Evolutionary conservation across 768 basidiomycete species (phyloP).

Genomic region (Boletus speciosus): DNA sequence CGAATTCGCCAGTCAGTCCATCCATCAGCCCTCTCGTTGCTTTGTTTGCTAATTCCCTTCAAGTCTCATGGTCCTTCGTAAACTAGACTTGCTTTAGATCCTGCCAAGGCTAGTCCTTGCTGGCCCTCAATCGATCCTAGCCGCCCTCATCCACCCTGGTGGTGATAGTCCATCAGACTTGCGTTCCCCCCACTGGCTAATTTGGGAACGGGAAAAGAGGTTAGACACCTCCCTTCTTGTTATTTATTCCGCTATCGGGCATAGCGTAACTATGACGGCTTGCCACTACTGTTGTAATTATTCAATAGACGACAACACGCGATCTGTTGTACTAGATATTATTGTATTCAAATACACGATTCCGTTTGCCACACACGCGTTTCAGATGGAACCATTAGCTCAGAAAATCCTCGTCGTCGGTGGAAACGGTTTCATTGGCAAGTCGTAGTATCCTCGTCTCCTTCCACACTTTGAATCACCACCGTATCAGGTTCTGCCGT

Average conservation of each 20-base stretch:
- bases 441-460: conserved; percentile 6
- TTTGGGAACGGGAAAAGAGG: background rate
- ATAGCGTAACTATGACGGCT: conserved; percentile 13
- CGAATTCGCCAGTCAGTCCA: conserved; percentile 51
- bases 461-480: conserved; percentile 1
- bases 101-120: conserved; percentile 20
- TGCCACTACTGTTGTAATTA: conserved; percentile 9
- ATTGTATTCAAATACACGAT: background rate
- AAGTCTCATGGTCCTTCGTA: conserved; percentile 31
- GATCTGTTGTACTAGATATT: background rate
- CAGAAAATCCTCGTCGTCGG: conserved; percentile 87
- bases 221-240: conserved; percentile 3
- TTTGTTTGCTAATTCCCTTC: background rate
- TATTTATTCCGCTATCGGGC: conserved; percentile 16
- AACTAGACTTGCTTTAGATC: conserved; percentile 9
- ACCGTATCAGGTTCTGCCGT: conserved; percentile 76
- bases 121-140: background rate
- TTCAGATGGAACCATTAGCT: conserved; percentile 28
- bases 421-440: conserved; percentile 98
- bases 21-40: background rate
- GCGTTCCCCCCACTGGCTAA: background rate
- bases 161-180: conserved; percentile 30
- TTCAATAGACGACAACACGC: background rate
- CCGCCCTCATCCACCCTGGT: conserved; percentile 37
- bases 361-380: background rate